These are phyloP conservation scores for Malus hybrid DNA, from an alignment of 331 rosid genomes.

Conservation along the genomic window DNA sequence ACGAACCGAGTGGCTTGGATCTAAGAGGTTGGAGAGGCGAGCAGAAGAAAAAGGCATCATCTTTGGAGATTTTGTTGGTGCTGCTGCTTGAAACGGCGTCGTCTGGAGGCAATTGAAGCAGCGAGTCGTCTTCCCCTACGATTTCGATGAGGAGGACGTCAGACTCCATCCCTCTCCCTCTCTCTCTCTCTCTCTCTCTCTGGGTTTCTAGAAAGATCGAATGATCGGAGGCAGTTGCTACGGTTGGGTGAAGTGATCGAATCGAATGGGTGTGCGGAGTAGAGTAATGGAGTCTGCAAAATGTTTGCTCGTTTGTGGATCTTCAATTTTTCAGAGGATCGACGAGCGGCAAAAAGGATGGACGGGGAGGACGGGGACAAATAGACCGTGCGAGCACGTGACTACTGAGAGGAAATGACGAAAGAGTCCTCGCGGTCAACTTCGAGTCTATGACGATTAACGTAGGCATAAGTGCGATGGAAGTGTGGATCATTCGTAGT, in stretches of 20 bases:
- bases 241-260: neutral
- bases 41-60: slow-evolving; percentile 40
- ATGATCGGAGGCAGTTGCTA: neutral
- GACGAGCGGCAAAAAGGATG: neutral
- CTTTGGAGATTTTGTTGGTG: neutral
- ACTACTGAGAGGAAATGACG: neutral
- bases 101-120: slow-evolving; percentile 26
- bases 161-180: slow-evolving; percentile 37
- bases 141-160: slow-evolving; percentile 65
- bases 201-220: slow-evolving; percentile 1
- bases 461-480: neutral
- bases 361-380: neutral
- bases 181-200: neutral
- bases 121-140: slow-evolving; percentile 66
- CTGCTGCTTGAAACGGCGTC: slow-evolving; percentile 5
- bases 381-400: neutral
- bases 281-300: neutral
- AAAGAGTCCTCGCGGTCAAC: neutral
- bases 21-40: slow-evolving; percentile 60
- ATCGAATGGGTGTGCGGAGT: neutral
- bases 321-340: slow-evolving; percentile 5
- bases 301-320: neutral
- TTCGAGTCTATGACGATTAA: too few species aligned
- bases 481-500: accelerated
- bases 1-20: slow-evolving; percentile 50